Base-by-base conservation (phyloP, 2,329 filamentous ascomycete species). In the Penicillium sp. region DNA sequence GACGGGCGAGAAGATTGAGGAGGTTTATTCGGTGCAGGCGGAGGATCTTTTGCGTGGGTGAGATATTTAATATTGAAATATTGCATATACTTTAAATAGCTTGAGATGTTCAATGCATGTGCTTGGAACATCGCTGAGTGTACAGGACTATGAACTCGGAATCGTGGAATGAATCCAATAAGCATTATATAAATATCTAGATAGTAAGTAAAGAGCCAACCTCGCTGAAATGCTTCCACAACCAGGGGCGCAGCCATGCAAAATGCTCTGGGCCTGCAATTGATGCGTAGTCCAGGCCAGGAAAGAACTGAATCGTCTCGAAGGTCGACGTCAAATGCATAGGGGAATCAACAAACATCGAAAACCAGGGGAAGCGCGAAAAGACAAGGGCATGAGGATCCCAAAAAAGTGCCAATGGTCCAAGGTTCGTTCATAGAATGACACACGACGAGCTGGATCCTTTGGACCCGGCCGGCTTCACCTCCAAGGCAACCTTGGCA, bases 401-500 rank as follows among this genome's bases (percentile, higher is more conserved):
- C 29, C 36, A 31, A 38, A 13, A 5, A 16, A 11, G 22, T 4
- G 20, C n/a, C n/a, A n/a, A n/a, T n/a, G n/a, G n/a, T n/a, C n/a
- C n/a, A n/a, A 22, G 18, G 18, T 22, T 9, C 18, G 30, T 40
- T 55, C 47, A 67, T 31, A 61, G 52, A 38, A 67, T 66, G 18
- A 64, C 47, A 44, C 65, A 67, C 32, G 51, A 43, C 8, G 48
- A 49, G 12, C 55, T 48, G 30, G 60, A 59, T 11, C 57, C 50
- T 30, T 60, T 63, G 12, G 57, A 53, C 17, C 56, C 54, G 16
- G 60, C 55, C 11, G 66, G 60, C 47, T 70, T 71, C 22, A 71
- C 69, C 25, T 68, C 65, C 15, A 98, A 73, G 10, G 92, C 92
- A 23, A 98, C 92, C 57, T 93, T 84, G 15, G 92, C 90, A 27